Evolutionary conservation across 352 stramenopile species (phyloP), one percentile per base, ranked within the genome.

Genomic region (Globisporangium yorkense): DNA sequence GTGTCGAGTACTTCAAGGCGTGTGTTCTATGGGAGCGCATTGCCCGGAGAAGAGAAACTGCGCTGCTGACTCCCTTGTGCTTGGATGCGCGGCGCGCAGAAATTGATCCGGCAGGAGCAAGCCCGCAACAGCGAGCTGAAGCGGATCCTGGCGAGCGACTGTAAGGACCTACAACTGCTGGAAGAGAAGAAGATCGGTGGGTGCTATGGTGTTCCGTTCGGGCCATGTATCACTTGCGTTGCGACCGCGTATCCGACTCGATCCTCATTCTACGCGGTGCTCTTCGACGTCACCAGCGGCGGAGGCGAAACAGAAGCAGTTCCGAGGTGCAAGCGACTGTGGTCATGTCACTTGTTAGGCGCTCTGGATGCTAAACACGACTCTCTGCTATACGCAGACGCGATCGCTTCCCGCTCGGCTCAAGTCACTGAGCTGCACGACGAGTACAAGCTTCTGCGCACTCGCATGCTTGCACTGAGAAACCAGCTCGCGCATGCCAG

Each of bases 1-100:
- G 67, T 5, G 73, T 89, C 41, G 73, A 83, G 15, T 63, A 73
- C 6, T 77, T 80, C 44, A 87, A 88, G 72, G 80, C 87, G 7
- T 39, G 47, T 52, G 18, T 39, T 37, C 5, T 57, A n/a, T n/a
- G n/a, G n/a, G n/a, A n/a, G n/a, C n/a, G n/a, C n/a, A n/a, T n/a
- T n/a, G n/a, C n/a, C n/a, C n/a, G n/a, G n/a, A n/a, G n/a, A n/a
- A n/a, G n/a, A n/a, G n/a, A n/a, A n/a, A n/a, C n/a, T n/a, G 16
- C 5, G 12, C 10, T 12, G 37, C 1, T 41, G 37, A 41, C 10
- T 41, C 0, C 0, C 9, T 55, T n/a, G 45, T 24, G 15, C 53
- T 2, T 57, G 39, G 8, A 16, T 3, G 39, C 9, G 21, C 46
- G 9, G 10, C 10, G 37, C 6, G 55, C 21, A 90, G 78, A 63